Base-by-base conservation (phyloP, 1,284 basidiomycete species). In the Meripilus lineatus region DNA sequence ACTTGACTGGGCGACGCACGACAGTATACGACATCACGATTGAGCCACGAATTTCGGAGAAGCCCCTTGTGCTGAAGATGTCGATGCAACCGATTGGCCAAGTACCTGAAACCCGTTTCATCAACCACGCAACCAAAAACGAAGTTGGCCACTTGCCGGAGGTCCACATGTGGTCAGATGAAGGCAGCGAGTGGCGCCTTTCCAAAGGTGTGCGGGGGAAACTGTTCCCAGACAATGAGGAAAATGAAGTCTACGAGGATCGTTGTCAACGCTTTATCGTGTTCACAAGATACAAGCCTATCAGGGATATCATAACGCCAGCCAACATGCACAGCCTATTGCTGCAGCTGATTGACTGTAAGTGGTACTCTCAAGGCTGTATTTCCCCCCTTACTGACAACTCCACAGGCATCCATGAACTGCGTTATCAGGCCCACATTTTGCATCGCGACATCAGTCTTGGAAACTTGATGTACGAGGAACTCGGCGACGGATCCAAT, bases 361-460 rank as follows among this genome's bases (percentile, higher is more conserved):
- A 36, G 46, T 50, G 14, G 14, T 50, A 20, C 24, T 15, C 10
- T n/a, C 15, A 3, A 5, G 24, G 14, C 37, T 38, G 20, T 24
- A 38, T 21, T 38, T 23, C 21, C 14, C 7, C 8, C 42, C 6
- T 18, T 40, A 13, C 45, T 4, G 25, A n/a, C n/a, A n/a, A n/a
- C 8, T 24, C n/a, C 8, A 11, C 23, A 50, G 46, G 45, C 32
- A 20, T 50, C 5, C 32, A 50, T 20, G 38, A 45, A 23, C 28
- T 50, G 5, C 36, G 46, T 7, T n/a, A n/a, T 8, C n/a, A n/a
- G n/a, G 49, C 42, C 4, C n/a, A 18, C 4, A 50, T 50, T 3
- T 35, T 50, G 4, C 49, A 50, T 30, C 33, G 49, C 7, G 46
- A 48, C 35, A 38, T 50, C 42, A 48, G 49, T 34, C n/a, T 28